phyloP scores from a whole-genome alignment of 805 yeast genomes.

The Zygotorulaspora sp. region DNA sequence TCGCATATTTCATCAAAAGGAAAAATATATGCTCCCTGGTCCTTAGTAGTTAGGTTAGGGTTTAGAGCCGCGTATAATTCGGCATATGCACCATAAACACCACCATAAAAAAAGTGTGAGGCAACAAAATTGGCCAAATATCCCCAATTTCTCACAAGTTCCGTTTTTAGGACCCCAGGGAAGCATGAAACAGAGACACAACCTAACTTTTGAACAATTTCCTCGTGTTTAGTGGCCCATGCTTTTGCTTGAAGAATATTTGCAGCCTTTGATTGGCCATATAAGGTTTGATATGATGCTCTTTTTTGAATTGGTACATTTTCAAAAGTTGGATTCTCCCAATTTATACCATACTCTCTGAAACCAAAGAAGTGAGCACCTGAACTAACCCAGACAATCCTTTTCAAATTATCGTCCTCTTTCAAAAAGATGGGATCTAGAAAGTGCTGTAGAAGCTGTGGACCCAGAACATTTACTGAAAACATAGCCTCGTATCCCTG shows the following conservation, averaged over 20 bases:
- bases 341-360: slow-evolving; percentile 32
- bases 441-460: slow-evolving; percentile 37
- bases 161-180: slow-evolving; percentile 38
- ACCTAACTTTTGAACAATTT: slow-evolving; percentile 24
- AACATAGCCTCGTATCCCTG: slow-evolving; percentile 39
- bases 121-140: slow-evolving; percentile 9
- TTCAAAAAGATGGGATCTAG: slow-evolving; percentile 36
- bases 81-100: slow-evolving; percentile 37
- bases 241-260: slow-evolving; percentile 35
- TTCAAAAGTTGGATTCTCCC: slow-evolving; percentile 30
- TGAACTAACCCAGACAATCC: slow-evolving; percentile 41
- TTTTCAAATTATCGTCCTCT: slow-evolving; percentile 30
- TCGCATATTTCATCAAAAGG: slow-evolving; percentile 36
- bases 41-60: slow-evolving; percentile 31
- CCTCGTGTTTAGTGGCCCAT: slow-evolving; percentile 33
- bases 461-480: slow-evolving; percentile 38
- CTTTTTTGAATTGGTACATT: slow-evolving; percentile 17
- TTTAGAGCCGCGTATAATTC: slow-evolving; percentile 38
- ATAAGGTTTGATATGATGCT: slow-evolving; percentile 21
- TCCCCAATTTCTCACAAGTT: slow-evolving; percentile 30
- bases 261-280: slow-evolving; percentile 41
- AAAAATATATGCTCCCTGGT: slow-evolving; percentile 35
- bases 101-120: slow-evolving; percentile 17
- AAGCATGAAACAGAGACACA: slow-evolving; percentile 35
- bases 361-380: slow-evolving; percentile 33